Evolutionary conservation across 108 stramenopile genomes (phyloP), one percentile per base, ranked within the genome.

Genomic region (Aureococcus anophagefferens): DNA sequence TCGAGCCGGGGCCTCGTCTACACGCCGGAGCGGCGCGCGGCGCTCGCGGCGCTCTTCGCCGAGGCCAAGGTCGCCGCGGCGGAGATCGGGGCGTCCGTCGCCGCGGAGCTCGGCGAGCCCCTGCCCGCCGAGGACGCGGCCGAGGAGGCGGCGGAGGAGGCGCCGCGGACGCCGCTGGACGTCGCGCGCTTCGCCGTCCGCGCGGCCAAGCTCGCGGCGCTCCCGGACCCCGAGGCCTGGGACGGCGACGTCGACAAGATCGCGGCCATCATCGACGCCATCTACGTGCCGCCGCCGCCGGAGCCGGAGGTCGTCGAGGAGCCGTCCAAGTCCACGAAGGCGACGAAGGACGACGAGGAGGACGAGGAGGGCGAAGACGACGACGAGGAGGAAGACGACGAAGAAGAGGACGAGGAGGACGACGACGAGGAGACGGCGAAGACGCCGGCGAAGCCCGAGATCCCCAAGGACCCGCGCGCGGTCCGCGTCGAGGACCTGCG

Each of bases 211-310:
- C n/a, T 45, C 17, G 30, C 44, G n/a, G 67, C 67, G n/a, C 14
- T 18, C n/a, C 29, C 67, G 18, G 37, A 33, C n/a, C 32, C n/a
- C 13, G 67, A 40, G 14, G 21, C 0, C 30, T 69, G 68, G 68
- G 46, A 51, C 46, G 45, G 46, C 4, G 68, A 69, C n/a, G 46
- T 69, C 46, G 68, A 46, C 46, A 4, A 25, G 31, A 69, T 69
- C 33, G 0, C 29, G 46, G 46, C 45, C 11, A 30, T 69, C 25
- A 69, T 69, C 68, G 46, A 46, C 21, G 4, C 51, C 21, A 59
- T 59, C 25, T 25, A 3, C 51, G 3, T 59, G 4, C 51, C 51
- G 9, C 9, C 5, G 40, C 9, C 40, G 9, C 40, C 40, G 21
- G 51, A 59, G 51, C 21, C 17, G 7, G 25, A 59, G 51, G 25